A percentile compares a stretch with the other conserved stretches of the same genome.
Evolutionary conservation across 2,329 filamentous ascomycete genomes (phyloP).

Genomic region (Aureobasidium sp.): DNA sequence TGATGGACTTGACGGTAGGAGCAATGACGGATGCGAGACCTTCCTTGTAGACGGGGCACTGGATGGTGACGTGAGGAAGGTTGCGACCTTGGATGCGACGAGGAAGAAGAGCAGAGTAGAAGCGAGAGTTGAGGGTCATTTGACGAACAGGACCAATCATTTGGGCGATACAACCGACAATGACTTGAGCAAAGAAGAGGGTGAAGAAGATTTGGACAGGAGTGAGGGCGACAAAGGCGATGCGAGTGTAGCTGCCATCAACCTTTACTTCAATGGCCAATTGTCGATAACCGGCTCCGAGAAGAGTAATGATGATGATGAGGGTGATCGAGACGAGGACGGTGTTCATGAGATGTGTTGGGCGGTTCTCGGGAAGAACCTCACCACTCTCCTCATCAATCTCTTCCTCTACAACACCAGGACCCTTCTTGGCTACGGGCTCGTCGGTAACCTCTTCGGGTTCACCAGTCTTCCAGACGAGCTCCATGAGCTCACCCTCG

Average conservation of each 20-base stretch:
- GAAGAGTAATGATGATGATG: constrained; percentile 55
- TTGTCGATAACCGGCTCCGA: constrained; percentile 64
- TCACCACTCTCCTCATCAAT: constrained; percentile 68
- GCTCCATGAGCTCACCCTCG: constrained; percentile 68
- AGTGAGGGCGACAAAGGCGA: constrained; percentile 58
- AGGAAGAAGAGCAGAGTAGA: constrained; percentile 67
- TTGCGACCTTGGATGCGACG: constrained; percentile 49
- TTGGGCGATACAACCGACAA: constrained; percentile 67
- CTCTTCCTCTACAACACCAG: constrained; percentile 45
- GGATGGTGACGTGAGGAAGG: constrained; percentile 66
- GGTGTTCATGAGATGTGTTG: constrained; percentile 63
- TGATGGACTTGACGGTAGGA: constrained; percentile 70
- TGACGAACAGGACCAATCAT: constrained; percentile 69
- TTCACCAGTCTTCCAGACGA: constrained; percentile 61
- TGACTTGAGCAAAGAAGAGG: constrained; percentile 72
- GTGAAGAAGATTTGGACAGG: constrained; percentile 75
- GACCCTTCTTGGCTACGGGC: constrained; percentile 42
- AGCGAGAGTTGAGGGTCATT: constrained; percentile 69
- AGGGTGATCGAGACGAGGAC: constrained; percentile 61
- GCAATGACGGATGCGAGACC: constrained; percentile 67
- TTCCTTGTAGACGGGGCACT: constrained; percentile 85
- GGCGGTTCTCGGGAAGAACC: constrained; percentile 56
- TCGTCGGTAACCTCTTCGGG: constrained; percentile 50
- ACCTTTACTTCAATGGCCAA: constrained; percentile 62
- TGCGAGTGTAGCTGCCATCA: constrained; percentile 54